Evolutionary conservation across 2,329 filamentous ascomycete genomes (phyloP).

Genomic region (Aspergillus ochraceus): DNA sequence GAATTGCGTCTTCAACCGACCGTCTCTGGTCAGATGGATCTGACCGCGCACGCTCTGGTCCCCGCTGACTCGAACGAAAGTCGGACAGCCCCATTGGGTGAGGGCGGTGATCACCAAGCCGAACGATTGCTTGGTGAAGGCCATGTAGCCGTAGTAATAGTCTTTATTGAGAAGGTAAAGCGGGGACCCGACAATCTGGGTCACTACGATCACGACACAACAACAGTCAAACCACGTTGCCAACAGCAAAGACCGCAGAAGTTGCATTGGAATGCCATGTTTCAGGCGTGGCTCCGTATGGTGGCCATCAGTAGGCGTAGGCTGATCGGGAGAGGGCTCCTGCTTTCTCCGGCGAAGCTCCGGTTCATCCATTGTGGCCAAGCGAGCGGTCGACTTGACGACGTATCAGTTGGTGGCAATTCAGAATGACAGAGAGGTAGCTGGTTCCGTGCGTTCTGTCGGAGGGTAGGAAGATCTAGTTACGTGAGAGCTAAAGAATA

Average conservation of each 20-base stretch:
- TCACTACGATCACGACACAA: conserved; percentile 48
- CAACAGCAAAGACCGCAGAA: conserved; percentile 46
- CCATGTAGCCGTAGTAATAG: conserved; percentile 66
- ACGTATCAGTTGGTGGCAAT: too few species aligned
- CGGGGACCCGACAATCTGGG: conserved; percentile 61
- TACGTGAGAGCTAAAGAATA: too few species aligned
- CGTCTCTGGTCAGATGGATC: conserved; percentile 56
- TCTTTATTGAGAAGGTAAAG: conserved; percentile 61
- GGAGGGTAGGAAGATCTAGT: too few species aligned
- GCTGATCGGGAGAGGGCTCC: conserved; percentile 14
- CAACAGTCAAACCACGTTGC: conserved; percentile 48
- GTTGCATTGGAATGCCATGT: conserved; percentile 47
- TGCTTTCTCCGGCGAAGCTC: conserved; percentile 35
- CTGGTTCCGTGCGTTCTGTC: too few species aligned
- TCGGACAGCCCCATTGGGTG: conserved; percentile 64
- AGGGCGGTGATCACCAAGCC: conserved; percentile 62
- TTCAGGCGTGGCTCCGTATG: conserved; percentile 40
- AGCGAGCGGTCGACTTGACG: background rate
- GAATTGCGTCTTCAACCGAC: conserved; percentile 59
- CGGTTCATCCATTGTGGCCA: conserved; percentile 30
- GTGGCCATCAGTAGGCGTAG: conserved; percentile 19
- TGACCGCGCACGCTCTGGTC: conserved; percentile 62
- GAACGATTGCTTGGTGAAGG: conserved; percentile 65
- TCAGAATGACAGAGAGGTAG: too few species aligned
- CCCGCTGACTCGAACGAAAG: conserved; percentile 61